These are phyloP conservation scores for Podospora conica DNA, from an alignment of 495 filamentous ascomycete species.

Conservation along the genomic window DNA sequence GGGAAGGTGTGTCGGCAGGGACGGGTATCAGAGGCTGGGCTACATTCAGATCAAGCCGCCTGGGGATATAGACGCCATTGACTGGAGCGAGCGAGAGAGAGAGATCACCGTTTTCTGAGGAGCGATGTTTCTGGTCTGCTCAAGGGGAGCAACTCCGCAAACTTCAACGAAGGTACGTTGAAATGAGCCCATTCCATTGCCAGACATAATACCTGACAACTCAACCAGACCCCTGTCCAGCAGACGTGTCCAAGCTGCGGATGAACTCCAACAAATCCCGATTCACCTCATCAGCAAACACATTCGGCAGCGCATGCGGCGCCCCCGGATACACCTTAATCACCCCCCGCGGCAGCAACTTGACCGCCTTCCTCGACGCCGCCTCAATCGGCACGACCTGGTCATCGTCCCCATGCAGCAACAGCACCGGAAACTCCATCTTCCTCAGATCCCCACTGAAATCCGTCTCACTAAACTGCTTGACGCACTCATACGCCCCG, in stretches of 20 bases:
- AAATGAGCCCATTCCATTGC: not conserved
- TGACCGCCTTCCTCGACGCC: constrained; percentile 25
- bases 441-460: constrained; percentile 38
- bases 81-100: not conserved
- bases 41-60: not conserved
- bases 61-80: not conserved
- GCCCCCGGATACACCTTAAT: constrained; percentile 36
- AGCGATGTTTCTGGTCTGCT: not conserved
- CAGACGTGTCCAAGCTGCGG: not conserved
- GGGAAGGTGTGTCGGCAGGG: not conserved
- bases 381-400: constrained; percentile 20
- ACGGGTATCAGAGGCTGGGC: not conserved
- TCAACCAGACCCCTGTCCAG: not conserved
- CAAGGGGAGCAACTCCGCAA: not conserved
- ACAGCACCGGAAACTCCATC: constrained; percentile 30
- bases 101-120: not conserved
- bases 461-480: constrained; percentile 37
- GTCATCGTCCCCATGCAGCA: constrained; percentile 38
- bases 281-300: not conserved
- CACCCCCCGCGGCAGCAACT: constrained; percentile 32
- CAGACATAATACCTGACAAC: not conserved
- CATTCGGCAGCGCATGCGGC: constrained; percentile 18
- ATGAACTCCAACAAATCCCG: constrained; percentile 6
- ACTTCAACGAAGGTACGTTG: not conserved
- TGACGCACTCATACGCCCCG: constrained; percentile 34